phyloP scores from a whole-genome alignment of 2,329 filamentous ascomycete species.

The Aspergillus sp. region DNA sequence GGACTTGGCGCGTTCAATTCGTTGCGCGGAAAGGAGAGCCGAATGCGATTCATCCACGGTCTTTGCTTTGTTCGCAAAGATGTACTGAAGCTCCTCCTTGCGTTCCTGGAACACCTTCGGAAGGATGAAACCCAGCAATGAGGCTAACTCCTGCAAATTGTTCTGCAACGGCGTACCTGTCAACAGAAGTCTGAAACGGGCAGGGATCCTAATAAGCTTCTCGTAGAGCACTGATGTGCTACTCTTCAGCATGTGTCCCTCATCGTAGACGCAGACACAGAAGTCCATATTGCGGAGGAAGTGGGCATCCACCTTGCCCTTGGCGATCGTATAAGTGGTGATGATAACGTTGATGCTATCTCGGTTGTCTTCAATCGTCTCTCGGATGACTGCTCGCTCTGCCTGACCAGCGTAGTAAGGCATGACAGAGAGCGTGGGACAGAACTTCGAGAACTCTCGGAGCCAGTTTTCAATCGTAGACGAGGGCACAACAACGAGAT shows the following conservation, averaged over 20 bases:
- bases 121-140: slow-evolving; percentile 91
- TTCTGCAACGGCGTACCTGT: slow-evolving; percentile 94
- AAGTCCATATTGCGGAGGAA: slow-evolving; percentile 65
- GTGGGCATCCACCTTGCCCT: slow-evolving; percentile 60
- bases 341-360: slow-evolving; percentile 69
- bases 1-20: slow-evolving; percentile 80
- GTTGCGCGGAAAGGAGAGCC: slow-evolving; percentile 80
- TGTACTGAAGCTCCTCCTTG: slow-evolving; percentile 75
- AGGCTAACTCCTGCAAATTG: slow-evolving; percentile 88
- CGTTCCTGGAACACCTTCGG: slow-evolving; percentile 77
- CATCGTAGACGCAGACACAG: slow-evolving; percentile 75
- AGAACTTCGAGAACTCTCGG: slow-evolving; percentile 84
- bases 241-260: slow-evolving; percentile 93
- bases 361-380: slow-evolving; percentile 64
- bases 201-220: slow-evolving; percentile 73
- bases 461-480: slow-evolving; percentile 97
- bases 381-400: slow-evolving; percentile 68
- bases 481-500: slow-evolving; percentile 86
- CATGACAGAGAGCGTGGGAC: slow-evolving; percentile 70
- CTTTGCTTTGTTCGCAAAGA: slow-evolving; percentile 91
- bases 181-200: slow-evolving; percentile 82
- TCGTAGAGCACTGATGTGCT: slow-evolving; percentile 78
- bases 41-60: slow-evolving; percentile 72
- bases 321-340: slow-evolving; percentile 70
- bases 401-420: slow-evolving; percentile 71